phyloP scores from a whole-genome alignment of 164 flowering plant genomes.

The Santalum album region DNA sequence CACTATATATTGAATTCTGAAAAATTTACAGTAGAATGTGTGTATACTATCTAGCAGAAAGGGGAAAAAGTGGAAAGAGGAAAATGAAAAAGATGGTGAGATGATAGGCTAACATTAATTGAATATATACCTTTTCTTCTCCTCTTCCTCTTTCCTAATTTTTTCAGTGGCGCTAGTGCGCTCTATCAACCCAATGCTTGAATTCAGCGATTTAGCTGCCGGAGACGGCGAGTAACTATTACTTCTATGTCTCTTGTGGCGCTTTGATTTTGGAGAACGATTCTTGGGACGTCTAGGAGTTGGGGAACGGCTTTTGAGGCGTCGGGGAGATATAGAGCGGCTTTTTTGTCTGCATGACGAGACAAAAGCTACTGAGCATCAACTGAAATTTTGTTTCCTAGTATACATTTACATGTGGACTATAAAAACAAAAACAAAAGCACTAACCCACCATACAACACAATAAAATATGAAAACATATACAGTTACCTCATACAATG shows the following conservation, averaged over 20 bases:
- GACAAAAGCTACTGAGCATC: conserved; percentile 15
- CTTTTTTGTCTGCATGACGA: conserved; percentile 56
- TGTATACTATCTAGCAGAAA: too few species aligned
- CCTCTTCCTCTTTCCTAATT: conserved; percentile 68
- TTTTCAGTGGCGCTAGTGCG: conserved; percentile 51
- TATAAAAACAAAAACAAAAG: background rate
- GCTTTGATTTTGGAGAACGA: conserved; percentile 73
- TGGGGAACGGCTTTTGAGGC: conserved; percentile 72
- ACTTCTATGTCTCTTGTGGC: conserved; percentile 60
- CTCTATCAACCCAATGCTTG: conserved; percentile 51
- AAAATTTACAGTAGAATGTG: too few species aligned
- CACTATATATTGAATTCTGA: too few species aligned
- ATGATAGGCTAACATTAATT: background rate
- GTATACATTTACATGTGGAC: background rate
- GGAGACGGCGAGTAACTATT: conserved; percentile 64
- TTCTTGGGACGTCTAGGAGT: conserved; percentile 56
- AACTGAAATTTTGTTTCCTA: background rate
- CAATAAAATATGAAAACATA: conserved; percentile 25
- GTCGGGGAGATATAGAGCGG: conserved; percentile 61
- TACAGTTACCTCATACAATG: conserved; percentile 87
- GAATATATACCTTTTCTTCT: conserved; percentile 64
- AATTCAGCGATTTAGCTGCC: conserved; percentile 47
- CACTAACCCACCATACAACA: conserved; percentile 25
- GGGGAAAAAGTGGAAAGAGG: background rate
- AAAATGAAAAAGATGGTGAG: background rate